A percentile compares a stretch with the other conserved stretches of the same genome.
Evolutionary conservation across 805 yeast species (phyloP).

Genomic region (Cephaloascus fragrans): DNA sequence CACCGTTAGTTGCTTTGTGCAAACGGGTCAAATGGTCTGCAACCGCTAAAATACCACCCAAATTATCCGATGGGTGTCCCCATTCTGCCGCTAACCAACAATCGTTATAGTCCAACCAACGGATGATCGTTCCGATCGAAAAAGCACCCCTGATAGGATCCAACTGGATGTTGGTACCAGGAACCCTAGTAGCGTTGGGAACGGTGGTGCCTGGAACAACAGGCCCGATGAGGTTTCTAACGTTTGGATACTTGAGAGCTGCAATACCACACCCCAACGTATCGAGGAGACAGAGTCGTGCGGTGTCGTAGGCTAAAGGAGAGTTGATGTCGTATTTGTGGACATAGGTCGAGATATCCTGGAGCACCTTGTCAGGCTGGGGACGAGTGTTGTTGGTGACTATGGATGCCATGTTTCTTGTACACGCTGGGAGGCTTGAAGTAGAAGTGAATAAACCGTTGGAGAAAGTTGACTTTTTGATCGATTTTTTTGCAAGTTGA

Average conservation of each 20-base stretch:
- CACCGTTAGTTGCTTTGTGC: slow-evolving; percentile 25
- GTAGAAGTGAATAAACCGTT: too few relatives aligned
- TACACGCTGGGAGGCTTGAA: too few relatives aligned
- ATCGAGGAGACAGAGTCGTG: slow-evolving; percentile 44
- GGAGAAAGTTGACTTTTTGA: too few relatives aligned
- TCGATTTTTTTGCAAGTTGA: too few relatives aligned
- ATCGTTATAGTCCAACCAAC: slow-evolving; percentile 56
- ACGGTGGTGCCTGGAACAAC: slow-evolving; percentile 47
- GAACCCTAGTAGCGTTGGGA: slow-evolving; percentile 45
- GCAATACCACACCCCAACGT: slow-evolving; percentile 54
- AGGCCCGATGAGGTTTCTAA: slow-evolving; percentile 39
- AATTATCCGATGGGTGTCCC: slow-evolving; percentile 59
- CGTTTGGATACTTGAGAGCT: slow-evolving; percentile 43
- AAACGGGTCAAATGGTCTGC: slow-evolving; percentile 45
- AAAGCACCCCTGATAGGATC: slow-evolving; percentile 55
- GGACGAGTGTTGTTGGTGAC: slow-evolving; percentile 37
- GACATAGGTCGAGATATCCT: slow-evolving; percentile 40
- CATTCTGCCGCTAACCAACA: slow-evolving; percentile 66
- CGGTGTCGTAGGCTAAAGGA: slow-evolving; percentile 40
- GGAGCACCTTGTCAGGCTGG: slow-evolving; percentile 35
- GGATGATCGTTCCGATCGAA: slow-evolving; percentile 43
- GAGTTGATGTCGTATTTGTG: slow-evolving; percentile 36
- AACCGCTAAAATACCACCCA: slow-evolving; percentile 50
- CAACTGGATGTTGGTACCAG: slow-evolving; percentile 39
- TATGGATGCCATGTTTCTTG: too few relatives aligned